These are phyloP conservation scores for Grifola frondosa DNA, from an alignment of 1,284 basidiomycete species.

Conservation along the genomic window DNA sequence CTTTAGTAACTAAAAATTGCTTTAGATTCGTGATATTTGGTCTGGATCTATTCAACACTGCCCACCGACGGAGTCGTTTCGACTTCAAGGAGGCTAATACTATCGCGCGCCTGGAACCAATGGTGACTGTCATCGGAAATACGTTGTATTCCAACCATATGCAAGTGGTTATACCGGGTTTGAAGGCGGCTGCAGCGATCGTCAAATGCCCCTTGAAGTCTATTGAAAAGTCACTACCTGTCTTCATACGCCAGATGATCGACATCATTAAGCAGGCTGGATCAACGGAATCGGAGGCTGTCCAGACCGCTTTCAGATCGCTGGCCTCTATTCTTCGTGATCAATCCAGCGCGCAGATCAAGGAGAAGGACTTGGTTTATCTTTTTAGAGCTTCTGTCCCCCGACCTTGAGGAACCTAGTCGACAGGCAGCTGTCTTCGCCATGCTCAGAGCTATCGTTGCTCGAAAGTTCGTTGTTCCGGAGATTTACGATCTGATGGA, in stretches of 20 bases:
- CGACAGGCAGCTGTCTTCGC: conserved; percentile 88
- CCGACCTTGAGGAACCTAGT: conserved; percentile 93
- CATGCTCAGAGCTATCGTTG: conserved; percentile 89
- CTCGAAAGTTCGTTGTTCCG: conserved; percentile 89
- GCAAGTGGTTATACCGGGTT: conserved; percentile 75
- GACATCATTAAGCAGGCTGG: conserved; percentile 84
- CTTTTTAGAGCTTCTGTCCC: conserved; percentile 83
- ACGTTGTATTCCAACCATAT: conserved; percentile 86
- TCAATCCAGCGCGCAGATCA: conserved; percentile 75
- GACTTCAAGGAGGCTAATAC: conserved; percentile 76
- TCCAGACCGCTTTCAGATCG: conserved; percentile 87
- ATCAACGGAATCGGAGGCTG: conserved; percentile 86
- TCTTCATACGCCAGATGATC: conserved; percentile 86
- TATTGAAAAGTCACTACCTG: conserved; percentile 76
- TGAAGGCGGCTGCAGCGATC: conserved; percentile 83
- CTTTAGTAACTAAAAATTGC: conserved; percentile 1
- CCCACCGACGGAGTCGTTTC: conserved; percentile 83
- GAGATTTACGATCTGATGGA: conserved; percentile 99
- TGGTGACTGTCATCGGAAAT: conserved; percentile 89
- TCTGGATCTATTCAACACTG: conserved; percentile 88
- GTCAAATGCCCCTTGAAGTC: conserved; percentile 83
- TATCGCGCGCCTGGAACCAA: conserved; percentile 80
- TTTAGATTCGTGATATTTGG: conserved; percentile 90
- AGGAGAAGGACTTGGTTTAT: conserved; percentile 87
- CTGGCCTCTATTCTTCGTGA: conserved; percentile 87